Evolutionary conservation across 371 early-diverging fungal species (phyloP).

Genomic region (Mycotypha africana): DNA sequence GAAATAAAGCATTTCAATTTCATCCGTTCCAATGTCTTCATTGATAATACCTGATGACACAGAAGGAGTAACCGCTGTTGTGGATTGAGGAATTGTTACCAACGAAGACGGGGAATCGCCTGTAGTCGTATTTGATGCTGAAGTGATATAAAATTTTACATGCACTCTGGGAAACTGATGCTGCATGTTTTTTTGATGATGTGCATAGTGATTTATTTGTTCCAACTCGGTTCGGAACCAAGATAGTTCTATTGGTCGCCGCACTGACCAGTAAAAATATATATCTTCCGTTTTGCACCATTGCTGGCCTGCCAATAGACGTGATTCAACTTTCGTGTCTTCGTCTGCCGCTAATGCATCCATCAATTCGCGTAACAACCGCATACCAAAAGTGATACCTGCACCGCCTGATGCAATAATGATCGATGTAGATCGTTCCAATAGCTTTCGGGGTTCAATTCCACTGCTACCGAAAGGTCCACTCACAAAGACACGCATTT

Average conservation of each 20-base stretch:
- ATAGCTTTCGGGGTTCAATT: slow-evolving; percentile 13
- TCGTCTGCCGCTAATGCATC: not conserved
- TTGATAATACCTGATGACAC: not conserved
- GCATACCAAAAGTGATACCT: slow-evolving; percentile 50
- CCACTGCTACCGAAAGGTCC: slow-evolving; percentile 37
- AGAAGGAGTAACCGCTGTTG: not conserved
- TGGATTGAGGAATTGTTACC: too few species aligned
- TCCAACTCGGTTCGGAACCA: slow-evolving; percentile 51
- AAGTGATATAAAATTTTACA: slow-evolving; percentile 15
- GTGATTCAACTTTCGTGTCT: not conserved
- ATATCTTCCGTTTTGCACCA: slow-evolving; percentile 23
- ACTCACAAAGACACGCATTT: slow-evolving; percentile 37
- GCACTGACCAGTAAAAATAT: slow-evolving; percentile 34
- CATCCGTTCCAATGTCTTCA: not conserved
- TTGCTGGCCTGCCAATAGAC: slow-evolving; percentile 3
- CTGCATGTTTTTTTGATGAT: not conserved
- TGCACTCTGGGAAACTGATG: slow-evolving; percentile 10
- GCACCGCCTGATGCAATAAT: slow-evolving; percentile 49
- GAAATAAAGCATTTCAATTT: not conserved
- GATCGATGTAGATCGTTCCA: slow-evolving; percentile 21
- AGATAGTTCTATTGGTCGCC: slow-evolving; percentile 30
- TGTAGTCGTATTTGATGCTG: not conserved
- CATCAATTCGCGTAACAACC: slow-evolving; percentile 42
- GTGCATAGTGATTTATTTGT: slow-evolving; percentile 14
- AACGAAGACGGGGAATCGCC: too few species aligned